Conservation (phyloP, 2,329 filamentous ascomycete species). For the Herpotrichia juniperi region DNA sequence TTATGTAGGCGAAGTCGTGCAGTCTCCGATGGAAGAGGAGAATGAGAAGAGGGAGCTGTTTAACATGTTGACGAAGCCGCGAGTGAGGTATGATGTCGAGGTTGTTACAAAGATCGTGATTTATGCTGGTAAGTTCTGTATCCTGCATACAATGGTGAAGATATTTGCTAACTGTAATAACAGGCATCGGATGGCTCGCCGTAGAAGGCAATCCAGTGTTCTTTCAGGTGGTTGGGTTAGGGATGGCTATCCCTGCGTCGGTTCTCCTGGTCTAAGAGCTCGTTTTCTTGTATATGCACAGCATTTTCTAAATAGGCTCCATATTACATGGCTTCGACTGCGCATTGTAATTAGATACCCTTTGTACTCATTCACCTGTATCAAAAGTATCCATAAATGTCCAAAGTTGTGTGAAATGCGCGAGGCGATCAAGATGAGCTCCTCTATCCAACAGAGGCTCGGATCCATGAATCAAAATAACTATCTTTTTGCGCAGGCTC, state of each 20-base stretch:
- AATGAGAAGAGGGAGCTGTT: constrained; percentile 72
- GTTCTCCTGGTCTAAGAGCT: not conserved
- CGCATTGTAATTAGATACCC: constrained; percentile 1
- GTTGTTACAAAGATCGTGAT: constrained; percentile 96
- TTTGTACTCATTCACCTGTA: not conserved
- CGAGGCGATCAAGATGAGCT: too few species aligned
- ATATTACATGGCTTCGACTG: not conserved
- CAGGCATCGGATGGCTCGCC: constrained; percentile 83
- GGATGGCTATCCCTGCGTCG: constrained; percentile 28
- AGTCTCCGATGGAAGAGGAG: constrained; percentile 37
- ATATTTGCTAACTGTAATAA: constrained; percentile 5
- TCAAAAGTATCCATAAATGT: not conserved
- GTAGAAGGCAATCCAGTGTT: constrained; percentile 75
- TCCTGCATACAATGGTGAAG: not conserved
- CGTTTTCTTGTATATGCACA: not conserved
- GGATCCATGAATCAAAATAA: too few species aligned
- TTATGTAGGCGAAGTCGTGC: constrained; percentile 31
- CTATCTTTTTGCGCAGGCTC: too few species aligned
- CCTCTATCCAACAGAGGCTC: too few species aligned
- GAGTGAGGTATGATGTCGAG: constrained; percentile 97
- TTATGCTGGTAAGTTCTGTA: constrained; percentile 76
- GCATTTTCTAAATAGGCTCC: too few species aligned
- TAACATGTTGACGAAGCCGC: constrained; percentile 78
- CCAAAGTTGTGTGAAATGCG: not conserved
- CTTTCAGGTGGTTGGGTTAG: constrained; percentile 67